A percentile compares a stretch with the other conserved stretches of the same genome.
phyloP scores from a whole-genome alignment of 2,329 filamentous ascomycete genomes.

The Cladosporium velox region DNA sequence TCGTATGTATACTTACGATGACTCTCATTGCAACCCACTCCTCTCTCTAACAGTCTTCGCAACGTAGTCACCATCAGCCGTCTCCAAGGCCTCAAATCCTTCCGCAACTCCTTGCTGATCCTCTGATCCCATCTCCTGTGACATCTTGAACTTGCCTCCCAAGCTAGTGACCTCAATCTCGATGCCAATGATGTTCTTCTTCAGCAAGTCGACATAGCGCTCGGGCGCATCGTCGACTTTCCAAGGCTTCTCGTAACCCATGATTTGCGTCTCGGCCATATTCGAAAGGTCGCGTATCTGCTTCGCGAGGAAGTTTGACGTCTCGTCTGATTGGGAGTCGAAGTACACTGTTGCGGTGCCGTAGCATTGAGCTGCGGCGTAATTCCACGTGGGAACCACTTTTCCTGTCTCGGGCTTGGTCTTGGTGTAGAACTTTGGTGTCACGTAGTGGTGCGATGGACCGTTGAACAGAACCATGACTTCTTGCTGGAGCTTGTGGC shows the following conservation, averaged over 20 bases:
- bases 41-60: constrained; percentile 9
- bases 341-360: constrained; percentile 58
- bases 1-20: background rate
- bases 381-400: constrained; percentile 72
- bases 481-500: constrained; percentile 47
- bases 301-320: constrained; percentile 50
- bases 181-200: constrained; percentile 42
- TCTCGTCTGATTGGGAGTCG: constrained; percentile 51
- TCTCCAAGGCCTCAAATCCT: constrained; percentile 54
- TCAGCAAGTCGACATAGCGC: constrained; percentile 54
- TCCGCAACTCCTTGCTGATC: constrained; percentile 60
- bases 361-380: constrained; percentile 65
- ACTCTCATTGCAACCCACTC: background rate
- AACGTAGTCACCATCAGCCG: constrained; percentile 34
- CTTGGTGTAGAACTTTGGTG: constrained; percentile 66
- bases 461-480: constrained; percentile 65
- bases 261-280: constrained; percentile 56
- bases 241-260: constrained; percentile 60
- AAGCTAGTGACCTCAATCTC: constrained; percentile 59
- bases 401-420: constrained; percentile 67
- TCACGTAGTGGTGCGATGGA: constrained; percentile 63
- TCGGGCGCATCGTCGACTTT: constrained; percentile 59
- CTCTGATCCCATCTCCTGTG: constrained; percentile 57
- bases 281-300: constrained; percentile 58
- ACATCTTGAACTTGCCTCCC: constrained; percentile 68